Evolutionary conservation across 441 rosid species (phyloP), one percentile per base, ranked within the genome.

Genomic region (Macaranga tanarius): DNA sequence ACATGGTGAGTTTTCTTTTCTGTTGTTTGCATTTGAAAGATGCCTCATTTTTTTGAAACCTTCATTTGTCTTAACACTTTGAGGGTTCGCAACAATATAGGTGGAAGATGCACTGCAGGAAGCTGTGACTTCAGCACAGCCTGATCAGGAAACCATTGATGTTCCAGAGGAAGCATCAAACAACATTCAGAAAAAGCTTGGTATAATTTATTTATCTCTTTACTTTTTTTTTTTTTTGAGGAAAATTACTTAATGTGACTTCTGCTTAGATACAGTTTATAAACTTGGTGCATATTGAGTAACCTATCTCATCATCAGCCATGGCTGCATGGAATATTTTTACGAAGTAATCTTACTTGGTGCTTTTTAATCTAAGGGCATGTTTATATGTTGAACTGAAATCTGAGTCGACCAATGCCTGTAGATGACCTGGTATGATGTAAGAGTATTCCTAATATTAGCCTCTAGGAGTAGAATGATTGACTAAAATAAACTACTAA

Each of bases 1-100:
- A 72, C 69, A 76, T 60, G 72, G 93, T 86, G 75, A 80, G 73
- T 71, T 19, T 69, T 69, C 65, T 73, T 50, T 62, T 19, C 8
- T n/a, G 19, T 23, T 40, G 8, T 10, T 45, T 71, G 44, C 34
- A 40, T 23, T 69, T 42, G 19, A 17, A 15, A 22, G 60, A 61
- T 52, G 47, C 58, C 60, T 65, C 34, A 44, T 59, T n/a, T 7
- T 34, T 20, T 51, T 67, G 38, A 67, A 51, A 50, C 38, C 45
- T 54, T 64, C 54, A 59, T 60, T 20, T 23, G n/a, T 44, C 68
- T 64, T 65, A 60, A 60, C 72, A 20, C 66, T 73, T 52, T 62
- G 79, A 69, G 56, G n/a, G 68, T 74, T 38, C 76, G 55, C 70
- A 67, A 69, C 66, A 61, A 80, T 65, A 23, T 34, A 77, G 79